Base-by-base conservation (phyloP, 495 filamentous ascomycete genomes). In the Durotheca rogersii region DNA sequence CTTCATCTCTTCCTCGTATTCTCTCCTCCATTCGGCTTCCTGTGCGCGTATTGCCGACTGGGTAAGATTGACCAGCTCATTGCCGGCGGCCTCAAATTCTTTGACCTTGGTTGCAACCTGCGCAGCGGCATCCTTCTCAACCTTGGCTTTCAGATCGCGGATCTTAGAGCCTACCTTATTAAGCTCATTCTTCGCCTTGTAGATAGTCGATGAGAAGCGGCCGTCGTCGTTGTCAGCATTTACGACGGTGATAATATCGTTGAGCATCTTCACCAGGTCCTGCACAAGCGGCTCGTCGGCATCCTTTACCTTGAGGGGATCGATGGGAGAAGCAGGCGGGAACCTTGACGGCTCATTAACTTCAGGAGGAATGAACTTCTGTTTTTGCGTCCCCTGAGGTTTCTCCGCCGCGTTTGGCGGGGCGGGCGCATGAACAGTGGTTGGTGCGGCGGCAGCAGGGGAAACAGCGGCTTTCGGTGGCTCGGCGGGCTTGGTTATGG, bases 231-330 rank as follows among this genome's bases (percentile, higher is more conserved):
- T 82, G 59, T 95, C 90, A 43, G 86, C 83, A 67, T 96, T 95
- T 46, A 96, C 82, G 21, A 92, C 87, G 1, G 87, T 82, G 65
- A 98, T 95, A 65, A 98, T 86, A 68, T 92, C 88, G 70, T 98
- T 98, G 55, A 97, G 77, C 62, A 93, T 90, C 72, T 88, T 92
- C 44, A 93, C 87, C n/a, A 98, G 74, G 62, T 96, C 88, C 69
- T 95, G 89, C 3, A 96, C 88, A 16, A 95, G 74, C 3, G 88
- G 84, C 59, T 97, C 93, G 47, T 85, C 81, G 46, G 87, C 88
- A 56, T 84, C 79, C 41, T 77, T 73, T 29, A 91, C 76, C 38
- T 82, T 78, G 21, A 95, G 65, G 20, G 87, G 81, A 60, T 92
- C 88, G 49, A 97, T 87, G 11, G 78, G 80, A 33, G 77, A 69